These are phyloP conservation scores for Microbotryum scabiosae DNA, from an alignment of 1,284 basidiomycete species.

Conservation along the genomic window DNA sequence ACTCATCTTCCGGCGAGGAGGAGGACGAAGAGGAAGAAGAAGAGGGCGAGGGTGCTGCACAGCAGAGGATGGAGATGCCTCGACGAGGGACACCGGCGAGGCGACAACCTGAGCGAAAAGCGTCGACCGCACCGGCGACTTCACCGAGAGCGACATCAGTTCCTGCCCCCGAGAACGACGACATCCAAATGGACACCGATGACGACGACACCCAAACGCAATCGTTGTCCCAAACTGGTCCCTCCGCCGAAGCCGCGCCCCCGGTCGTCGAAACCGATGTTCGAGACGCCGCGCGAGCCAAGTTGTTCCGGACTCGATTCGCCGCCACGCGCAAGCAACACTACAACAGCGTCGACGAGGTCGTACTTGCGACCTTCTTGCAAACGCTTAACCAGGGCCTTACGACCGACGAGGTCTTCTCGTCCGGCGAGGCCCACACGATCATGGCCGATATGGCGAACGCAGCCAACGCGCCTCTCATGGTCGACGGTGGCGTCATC, in stretches of 20 bases:
- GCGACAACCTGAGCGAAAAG: constrained; percentile 27
- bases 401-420: constrained; percentile 12
- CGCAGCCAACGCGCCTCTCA: constrained; percentile 15
- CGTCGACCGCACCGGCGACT: constrained; percentile 10
- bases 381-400: constrained; percentile 19
- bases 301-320: constrained; percentile 19
- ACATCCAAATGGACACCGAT: constrained; percentile 15
- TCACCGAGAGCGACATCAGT: constrained; percentile 28
- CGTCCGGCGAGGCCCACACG: constrained; percentile 11
- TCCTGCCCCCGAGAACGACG: constrained; percentile 24
- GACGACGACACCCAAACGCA: constrained; percentile 19
- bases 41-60: constrained; percentile 51
- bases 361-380: constrained; percentile 10
- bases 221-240: background rate
- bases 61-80: constrained; percentile 23
- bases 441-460: constrained; percentile 10
- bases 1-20: constrained; percentile 35
- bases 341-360: constrained; percentile 13
- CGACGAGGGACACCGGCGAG: constrained; percentile 9
- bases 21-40: constrained; percentile 55
- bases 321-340: constrained; percentile 18
- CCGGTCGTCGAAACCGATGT: background rate
- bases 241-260: background rate
- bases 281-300: constrained; percentile 5
- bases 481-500: constrained; percentile 10